Percentiles rank a stretch among this genome's conserved stretches.
Evolutionary conservation across 2,329 filamentous ascomycete genomes (phyloP).

Genomic region (Aspergillus tamarii): DNA sequence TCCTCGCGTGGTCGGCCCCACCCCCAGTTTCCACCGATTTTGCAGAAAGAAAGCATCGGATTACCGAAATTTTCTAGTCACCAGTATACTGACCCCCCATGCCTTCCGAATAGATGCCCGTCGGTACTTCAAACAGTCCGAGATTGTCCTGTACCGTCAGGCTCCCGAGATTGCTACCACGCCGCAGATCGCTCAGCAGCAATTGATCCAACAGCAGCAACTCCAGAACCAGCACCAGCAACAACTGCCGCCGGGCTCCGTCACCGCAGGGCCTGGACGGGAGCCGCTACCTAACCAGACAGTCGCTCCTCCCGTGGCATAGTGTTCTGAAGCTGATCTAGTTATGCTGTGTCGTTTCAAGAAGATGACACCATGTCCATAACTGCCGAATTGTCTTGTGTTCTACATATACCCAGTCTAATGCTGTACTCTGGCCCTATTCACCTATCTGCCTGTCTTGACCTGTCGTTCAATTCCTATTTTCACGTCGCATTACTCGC

Average conservation of each 20-base stretch:
- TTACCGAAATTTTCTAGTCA: constrained; percentile 9
- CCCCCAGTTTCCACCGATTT: constrained; percentile 22
- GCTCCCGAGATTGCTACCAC: constrained; percentile 51
- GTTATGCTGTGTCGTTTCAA: not conserved
- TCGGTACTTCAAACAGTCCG: constrained; percentile 98
- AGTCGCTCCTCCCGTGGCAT: constrained; percentile 32
- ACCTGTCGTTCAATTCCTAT: not conserved
- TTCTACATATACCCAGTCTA: constrained; percentile 20
- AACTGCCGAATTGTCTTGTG: constrained; percentile 11
- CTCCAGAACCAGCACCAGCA: constrained; percentile 38
- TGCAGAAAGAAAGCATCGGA: not conserved
- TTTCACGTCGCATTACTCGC: no score
- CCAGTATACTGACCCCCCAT: constrained; percentile 13
- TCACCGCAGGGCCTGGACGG: constrained; percentile 37
- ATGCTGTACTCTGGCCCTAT: constrained; percentile 13
- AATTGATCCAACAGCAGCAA: constrained; percentile 44
- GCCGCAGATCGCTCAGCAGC: constrained; percentile 44
- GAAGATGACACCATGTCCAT: not conserved
- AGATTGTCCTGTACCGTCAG: constrained; percentile 95
- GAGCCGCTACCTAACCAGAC: constrained; percentile 24
- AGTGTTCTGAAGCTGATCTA: constrained; percentile 6
- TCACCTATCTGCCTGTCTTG: not conserved
- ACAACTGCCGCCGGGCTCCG: constrained; percentile 40
- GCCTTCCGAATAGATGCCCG: constrained; percentile 69
- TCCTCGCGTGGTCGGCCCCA: constrained; percentile 29